These are phyloP conservation scores for Plantago ovata DNA, from an alignment of 257 asterid genomes.

Conservation along the genomic window DNA sequence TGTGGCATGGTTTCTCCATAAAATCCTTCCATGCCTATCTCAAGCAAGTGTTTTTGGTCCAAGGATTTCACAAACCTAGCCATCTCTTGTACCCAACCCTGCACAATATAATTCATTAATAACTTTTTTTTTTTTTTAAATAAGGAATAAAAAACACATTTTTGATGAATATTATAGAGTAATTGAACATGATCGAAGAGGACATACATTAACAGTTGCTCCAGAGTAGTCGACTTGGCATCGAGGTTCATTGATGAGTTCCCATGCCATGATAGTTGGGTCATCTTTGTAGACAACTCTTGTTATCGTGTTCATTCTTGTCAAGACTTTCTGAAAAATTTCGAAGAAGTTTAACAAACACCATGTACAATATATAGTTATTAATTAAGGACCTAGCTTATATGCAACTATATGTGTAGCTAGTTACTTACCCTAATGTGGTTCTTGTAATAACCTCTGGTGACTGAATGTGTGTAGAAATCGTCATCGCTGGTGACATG, in stretches of 20 bases:
- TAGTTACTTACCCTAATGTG: constrained; percentile 62
- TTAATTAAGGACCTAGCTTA: too few relatives aligned
- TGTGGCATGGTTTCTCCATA: constrained; percentile 66
- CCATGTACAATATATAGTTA: too few relatives aligned
- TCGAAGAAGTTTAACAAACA: neutral
- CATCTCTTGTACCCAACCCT: constrained; percentile 65
- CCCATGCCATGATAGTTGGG: constrained; percentile 89
- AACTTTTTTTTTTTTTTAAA: neutral
- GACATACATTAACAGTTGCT: constrained; percentile 47
- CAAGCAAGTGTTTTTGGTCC: constrained; percentile 55
- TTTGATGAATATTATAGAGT: too few relatives aligned
- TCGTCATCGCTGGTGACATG: constrained; percentile 51
- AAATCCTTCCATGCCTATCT: constrained; percentile 81
- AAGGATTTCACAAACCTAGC: constrained; percentile 54
- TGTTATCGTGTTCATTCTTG: constrained; percentile 55
- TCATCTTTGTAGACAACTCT: constrained; percentile 51
- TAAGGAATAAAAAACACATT: too few relatives aligned
- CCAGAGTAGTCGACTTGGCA: constrained; percentile 71
- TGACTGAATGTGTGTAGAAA: constrained; percentile 56
- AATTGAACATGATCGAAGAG: too few relatives aligned
- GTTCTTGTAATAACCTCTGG: constrained; percentile 59
- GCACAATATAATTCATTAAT: neutral
- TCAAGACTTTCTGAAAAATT: constrained; percentile 55
- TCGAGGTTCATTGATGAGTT: constrained; percentile 89
- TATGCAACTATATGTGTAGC: too few relatives aligned